Base-by-base conservation (phyloP, 768 basidiomycete genomes). In the Russula griseocarnosa region DNA sequence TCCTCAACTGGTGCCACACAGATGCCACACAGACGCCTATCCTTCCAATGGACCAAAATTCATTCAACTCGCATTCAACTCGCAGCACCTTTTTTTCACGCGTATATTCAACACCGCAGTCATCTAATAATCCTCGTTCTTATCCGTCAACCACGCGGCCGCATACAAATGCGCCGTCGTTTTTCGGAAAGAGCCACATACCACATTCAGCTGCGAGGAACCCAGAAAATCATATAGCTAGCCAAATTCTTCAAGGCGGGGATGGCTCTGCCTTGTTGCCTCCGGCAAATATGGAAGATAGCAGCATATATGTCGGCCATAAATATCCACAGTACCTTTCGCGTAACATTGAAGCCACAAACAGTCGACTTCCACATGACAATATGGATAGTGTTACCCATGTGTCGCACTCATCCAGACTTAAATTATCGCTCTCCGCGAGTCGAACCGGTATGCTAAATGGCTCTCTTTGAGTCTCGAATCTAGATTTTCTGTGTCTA, bases 281-380 rank as follows among this genome's bases (percentile, higher is more conserved):
- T 26, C 30, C 49, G 0, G 32, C 20, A 46, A 50, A 56, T 47
- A 36, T 34, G 20, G 59, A 61, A 57, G 49, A 47, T 16, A 5
- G 51, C 13, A 46, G 60, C 64, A 65, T 65, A 65, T 57, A 65
- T 61, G 54, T 55, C 6, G 42, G 60, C 30, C 59, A 44, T 61
- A 52, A 50, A 24, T 26, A 16, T 24, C 59, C 28, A 18, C 47
- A 16, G 16, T 61, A 61, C 54, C 50, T 55, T 55, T 36, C 59
- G 26, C 64, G 36, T 38, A 54, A 16, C 22, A 40, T 47, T 14
- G 64, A 61, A 38, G 42, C 55, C 7, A 44, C 47, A 34, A 50
- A 56, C 20, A 18, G 22, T 14, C 59, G 13, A 24, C 40, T 28
- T 18, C n/a, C 32, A 42, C 24, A 44, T 36, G 55, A 50, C 28